Conservation (phyloP, 805 yeast species). For the Nakazawaea ishiwadae region DNA sequence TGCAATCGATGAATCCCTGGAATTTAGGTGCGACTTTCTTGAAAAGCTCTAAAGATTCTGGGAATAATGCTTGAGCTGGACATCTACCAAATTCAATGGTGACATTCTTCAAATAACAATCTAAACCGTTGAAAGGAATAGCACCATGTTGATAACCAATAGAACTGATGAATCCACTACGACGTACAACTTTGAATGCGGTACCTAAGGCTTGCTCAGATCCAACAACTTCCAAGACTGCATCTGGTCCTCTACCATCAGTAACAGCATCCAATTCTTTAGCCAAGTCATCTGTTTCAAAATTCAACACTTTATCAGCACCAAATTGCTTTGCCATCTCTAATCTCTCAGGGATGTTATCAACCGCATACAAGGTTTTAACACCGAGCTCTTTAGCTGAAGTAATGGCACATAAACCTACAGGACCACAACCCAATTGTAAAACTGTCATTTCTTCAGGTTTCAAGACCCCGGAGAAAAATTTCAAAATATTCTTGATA, state of each 20-base stretch:
- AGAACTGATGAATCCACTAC: conserved; percentile 53
- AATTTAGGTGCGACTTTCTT: conserved; percentile 39
- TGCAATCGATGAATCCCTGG: conserved; percentile 46
- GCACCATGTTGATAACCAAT: conserved; percentile 59
- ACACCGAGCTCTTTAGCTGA: conserved; percentile 41
- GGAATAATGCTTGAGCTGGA: conserved; percentile 53
- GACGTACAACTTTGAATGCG: conserved; percentile 49
- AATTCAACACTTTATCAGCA: conserved; percentile 38
- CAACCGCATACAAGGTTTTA: conserved; percentile 40
- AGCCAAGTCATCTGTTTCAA: conserved; percentile 35
- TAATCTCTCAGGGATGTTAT: conserved; percentile 42
- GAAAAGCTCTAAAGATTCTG: conserved; percentile 46
- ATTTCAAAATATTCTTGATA: conserved; percentile 39
- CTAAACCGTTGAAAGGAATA: conserved; percentile 52
- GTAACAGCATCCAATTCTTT: conserved; percentile 25
- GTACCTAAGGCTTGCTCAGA: conserved; percentile 43
- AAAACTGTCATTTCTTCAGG: conserved; percentile 36
- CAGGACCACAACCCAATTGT: conserved; percentile 60
- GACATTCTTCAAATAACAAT: conserved; percentile 53
- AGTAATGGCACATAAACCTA: conserved; percentile 48
- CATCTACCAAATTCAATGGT: conserved; percentile 60
- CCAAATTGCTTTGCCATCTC: conserved; percentile 42
- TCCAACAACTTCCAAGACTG: conserved; percentile 58
- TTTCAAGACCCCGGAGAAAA: conserved; percentile 16
- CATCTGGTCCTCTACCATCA: conserved; percentile 51